Evolutionary conservation across 1,284 basidiomycete genomes (phyloP).

Genomic region (Boletellus deceptivus): DNA sequence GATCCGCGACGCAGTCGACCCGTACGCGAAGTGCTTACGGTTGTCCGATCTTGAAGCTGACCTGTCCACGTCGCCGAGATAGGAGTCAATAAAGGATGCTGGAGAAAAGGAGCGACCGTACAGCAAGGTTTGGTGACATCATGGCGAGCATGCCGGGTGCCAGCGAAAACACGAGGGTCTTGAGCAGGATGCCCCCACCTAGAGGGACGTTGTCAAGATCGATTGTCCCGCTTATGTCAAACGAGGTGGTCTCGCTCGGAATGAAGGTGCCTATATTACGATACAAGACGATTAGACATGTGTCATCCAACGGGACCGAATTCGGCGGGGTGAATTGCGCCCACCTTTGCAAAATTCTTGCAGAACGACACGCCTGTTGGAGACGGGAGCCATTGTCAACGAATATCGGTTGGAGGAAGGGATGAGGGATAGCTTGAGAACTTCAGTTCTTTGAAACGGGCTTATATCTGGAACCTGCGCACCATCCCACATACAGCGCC

Average conservation of each 20-base stretch:
- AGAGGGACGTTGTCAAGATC: slow-evolving; percentile 14
- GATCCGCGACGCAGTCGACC: neutral
- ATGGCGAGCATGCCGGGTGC: slow-evolving; percentile 3
- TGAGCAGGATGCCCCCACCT: slow-evolving; percentile 16
- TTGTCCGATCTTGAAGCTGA: slow-evolving; percentile 8
- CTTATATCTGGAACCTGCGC: no score
- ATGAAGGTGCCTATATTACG: neutral
- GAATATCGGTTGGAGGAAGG: neutral
- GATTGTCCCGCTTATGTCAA: slow-evolving; percentile 15
- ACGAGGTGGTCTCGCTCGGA: slow-evolving; percentile 12
- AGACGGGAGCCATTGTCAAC: neutral
- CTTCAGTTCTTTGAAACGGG: no score
- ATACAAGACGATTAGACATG: no score
- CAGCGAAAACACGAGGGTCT: slow-evolving; percentile 16
- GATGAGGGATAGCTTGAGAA: neutral
- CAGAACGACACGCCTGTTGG: neutral
- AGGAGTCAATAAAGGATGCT: neutral
- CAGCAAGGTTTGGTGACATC: slow-evolving; percentile 7
- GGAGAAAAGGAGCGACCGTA: neutral
- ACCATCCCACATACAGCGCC: no score
- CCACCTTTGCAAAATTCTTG: neutral
- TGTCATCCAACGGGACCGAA: no score
- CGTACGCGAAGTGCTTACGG: neutral
- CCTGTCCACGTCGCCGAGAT: neutral
- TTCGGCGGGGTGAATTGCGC: neutral